Base-by-base conservation (phyloP, 176 grass and related monocot genomes). In the Oryza glaberrima region DNA sequence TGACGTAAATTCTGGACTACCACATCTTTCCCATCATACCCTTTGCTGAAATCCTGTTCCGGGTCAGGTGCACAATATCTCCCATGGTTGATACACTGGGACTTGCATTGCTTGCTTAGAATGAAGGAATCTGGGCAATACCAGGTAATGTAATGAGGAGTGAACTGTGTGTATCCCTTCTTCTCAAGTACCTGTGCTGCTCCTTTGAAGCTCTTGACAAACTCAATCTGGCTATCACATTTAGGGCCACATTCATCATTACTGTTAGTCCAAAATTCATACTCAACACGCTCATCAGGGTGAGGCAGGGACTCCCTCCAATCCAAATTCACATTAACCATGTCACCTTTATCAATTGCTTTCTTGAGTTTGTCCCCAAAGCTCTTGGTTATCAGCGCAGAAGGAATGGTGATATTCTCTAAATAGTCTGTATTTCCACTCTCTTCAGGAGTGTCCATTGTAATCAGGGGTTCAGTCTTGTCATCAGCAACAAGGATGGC, bases 111-210 rank as follows among this genome's bases (percentile, higher is more conserved):
- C 74, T 92, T 95, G 83, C 93, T 95, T 60, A 88, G 26, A 22
- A 86, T 61, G 76, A 90, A 95, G 54, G 93, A 88, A 83, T 91
- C 90, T 22, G 94, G 92, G 67, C 89, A 97, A 46, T 92, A 94
- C 94, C 94, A 97, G 28, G 94, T 97, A 60, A 97, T 97, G 68
- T 97, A 97, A 78, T 94, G 94, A 26, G 91, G 94, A n/a, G 91
- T 92, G 65, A 94, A 97, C 54, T 90, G 67, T 97, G 90, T 95
- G 84, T 92, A 95, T 15, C 90, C 90, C 58, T 88, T 88, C 82
- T 90, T 92, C 82, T 95, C 93, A 52, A 95, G 81, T 75, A 95
- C 84, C 40, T 92, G 90, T 0, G 93, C 93, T 48, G 86, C 72
- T 47, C 93, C 90, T 78, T 90, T 95, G 45, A 92, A 95, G 80